Evolutionary conservation across 345 rosid species (phyloP).

Genomic region (Pistacia integerrima): DNA sequence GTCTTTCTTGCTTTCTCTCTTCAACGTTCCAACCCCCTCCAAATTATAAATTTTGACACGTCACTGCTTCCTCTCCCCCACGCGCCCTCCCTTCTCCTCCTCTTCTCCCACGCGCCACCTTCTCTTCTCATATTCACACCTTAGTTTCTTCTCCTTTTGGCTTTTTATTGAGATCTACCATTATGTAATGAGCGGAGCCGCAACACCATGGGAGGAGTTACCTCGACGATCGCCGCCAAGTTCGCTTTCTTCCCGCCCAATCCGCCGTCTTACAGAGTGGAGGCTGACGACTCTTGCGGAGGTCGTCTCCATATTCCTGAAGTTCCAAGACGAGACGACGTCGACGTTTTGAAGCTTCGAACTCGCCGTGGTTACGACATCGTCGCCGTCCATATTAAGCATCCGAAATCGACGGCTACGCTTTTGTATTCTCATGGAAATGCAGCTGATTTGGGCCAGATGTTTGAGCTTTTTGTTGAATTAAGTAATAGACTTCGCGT

Average conservation of each 20-base stretch:
- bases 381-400: constrained; percentile 75
- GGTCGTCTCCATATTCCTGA: constrained; percentile 58
- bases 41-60: no score
- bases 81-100: neutral
- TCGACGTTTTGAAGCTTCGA: constrained; percentile 73
- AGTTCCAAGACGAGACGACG: constrained; percentile 60
- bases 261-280: constrained; percentile 76
- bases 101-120: neutral
- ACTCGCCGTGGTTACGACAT: constrained; percentile 79
- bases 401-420: constrained; percentile 72
- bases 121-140: neutral
- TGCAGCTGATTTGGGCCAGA: constrained; percentile 97
- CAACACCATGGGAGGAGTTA: constrained; percentile 86
- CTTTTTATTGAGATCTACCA: constrained; percentile 11
- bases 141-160: neutral
- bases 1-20: no score
- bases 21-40: no score
- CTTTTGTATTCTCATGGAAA: constrained; percentile 94
- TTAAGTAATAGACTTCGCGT: constrained; percentile 79
- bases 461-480: constrained; percentile 91
- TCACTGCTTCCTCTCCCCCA: no score
- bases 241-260: constrained; percentile 97
- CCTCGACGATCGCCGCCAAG: constrained; percentile 95
- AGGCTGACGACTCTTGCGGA: constrained; percentile 44
- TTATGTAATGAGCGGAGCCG: constrained; percentile 42